Base-by-base conservation (phyloP, 495 filamentous ascomycete genomes). In the Penicillium pancosmium region DNA sequence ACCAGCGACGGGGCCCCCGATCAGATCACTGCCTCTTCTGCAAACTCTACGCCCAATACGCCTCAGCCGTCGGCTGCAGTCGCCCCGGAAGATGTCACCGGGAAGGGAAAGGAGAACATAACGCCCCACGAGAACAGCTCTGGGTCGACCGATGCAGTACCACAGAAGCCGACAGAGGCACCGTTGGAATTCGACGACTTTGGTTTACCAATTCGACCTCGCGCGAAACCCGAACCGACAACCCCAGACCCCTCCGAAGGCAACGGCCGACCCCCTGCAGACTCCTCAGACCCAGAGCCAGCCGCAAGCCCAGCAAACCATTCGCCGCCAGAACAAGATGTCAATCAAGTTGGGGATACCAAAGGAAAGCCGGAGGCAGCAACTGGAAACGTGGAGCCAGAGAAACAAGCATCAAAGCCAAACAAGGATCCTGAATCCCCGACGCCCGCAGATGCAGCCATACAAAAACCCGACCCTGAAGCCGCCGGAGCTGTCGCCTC, bases 201-300 rank as follows among this genome's bases (percentile, higher is more conserved):
- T 60, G 78, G 78, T 2, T 67, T 80, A 18, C 78, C 76, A 8
- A 73, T 80, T 65, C 76, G 72, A 65, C 33, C 54, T 21, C 72
- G 68, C 16, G 43, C 67, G 18, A 64, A 43, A 41, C 58, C 68
- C 19, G 35, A 52, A 16, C 65, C 54, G 23, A 47, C 62, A 5
- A 34, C 56, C 8, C 64, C 52, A 27, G 64, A 66, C 31, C 47
- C 60, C 6, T 48, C 69, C 10, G 68, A 63, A 16, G 52, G 56
- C 25, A 36, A 60, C n/a, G 62, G 68, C 36, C 40, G 55, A 25
- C 64, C 58, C 46, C 63, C 73, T 48, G 63, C 74, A 54, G 15
- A n/a, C 36, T 38, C 36, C 23, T 36, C 61, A 55, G 63, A 72
- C 19, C 35, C 60, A 54, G 62, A 72, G 35, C 18, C n/a, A 3